Conservation (phyloP, 495 filamentous ascomycete genomes). For the Talaromyces ruber region DNA sequence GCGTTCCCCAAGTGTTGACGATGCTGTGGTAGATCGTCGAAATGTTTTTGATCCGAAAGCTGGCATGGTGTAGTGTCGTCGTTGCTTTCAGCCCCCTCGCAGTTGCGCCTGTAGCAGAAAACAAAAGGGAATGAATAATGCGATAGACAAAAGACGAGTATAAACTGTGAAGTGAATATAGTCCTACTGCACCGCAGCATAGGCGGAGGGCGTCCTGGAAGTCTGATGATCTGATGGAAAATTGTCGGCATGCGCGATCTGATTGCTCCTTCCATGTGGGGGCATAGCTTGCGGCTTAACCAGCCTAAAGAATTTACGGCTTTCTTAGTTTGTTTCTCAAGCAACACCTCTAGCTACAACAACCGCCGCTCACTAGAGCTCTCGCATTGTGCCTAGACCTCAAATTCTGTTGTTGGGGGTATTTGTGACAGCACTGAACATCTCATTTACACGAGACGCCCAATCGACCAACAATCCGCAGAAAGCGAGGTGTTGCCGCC, state of each 20-base stretch:
- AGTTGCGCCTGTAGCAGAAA: neutral
- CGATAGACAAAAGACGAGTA: no score
- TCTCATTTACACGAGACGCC: neutral
- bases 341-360: neutral
- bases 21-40: slow-evolving; percentile 36
- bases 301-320: neutral
- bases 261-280: slow-evolving; percentile 3
- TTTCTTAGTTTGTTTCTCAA: neutral
- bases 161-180: no score
- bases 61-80: slow-evolving; percentile 43
- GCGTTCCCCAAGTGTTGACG: slow-evolving; percentile 47
- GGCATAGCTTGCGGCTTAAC: neutral
- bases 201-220: no score
- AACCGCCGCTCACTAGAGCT: neutral
- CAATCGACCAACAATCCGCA: neutral
- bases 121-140: neutral
- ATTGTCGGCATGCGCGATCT: neutral
- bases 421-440: neutral
- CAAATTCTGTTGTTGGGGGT: neutral
- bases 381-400: neutral
- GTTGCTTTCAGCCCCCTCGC: neutral
- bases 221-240: neutral
- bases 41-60: slow-evolving; percentile 69
- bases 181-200: neutral
- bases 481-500: neutral